Evolutionary conservation across 2,329 filamentous ascomycete genomes (phyloP), one percentile per base, ranked within the genome.

Genomic region (Colletotrichum zoysiae): DNA sequence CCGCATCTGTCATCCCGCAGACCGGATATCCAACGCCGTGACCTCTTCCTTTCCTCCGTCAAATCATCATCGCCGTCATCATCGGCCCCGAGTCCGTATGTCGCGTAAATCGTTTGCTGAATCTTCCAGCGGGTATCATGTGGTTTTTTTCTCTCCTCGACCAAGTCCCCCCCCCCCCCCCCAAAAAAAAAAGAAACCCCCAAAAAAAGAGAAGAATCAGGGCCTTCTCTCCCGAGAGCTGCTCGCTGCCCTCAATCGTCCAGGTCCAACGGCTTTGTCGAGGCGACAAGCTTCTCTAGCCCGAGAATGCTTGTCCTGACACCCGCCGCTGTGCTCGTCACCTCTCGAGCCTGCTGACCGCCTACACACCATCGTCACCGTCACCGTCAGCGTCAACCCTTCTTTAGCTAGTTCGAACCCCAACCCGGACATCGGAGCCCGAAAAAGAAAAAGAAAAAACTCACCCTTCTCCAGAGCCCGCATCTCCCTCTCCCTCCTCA

Each of bases 251-350:
- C 26, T 65, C 62, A 71, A 3, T 71, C 44, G 11, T 64, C 69
- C 53, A 69, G 26, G 6, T 71, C 58, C 59, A 71, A 40, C 1
- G 51, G 65, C 59, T 71, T 64, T 40, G 70, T 50, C 14, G 59
- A 55, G 16, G 68, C 71, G 40, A 73, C 58, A 9, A 74, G 70
- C 46, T 60, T 35, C 55, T 73, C 65, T 23, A 74, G 55, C 8
- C 73, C 66, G 12, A 70, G 38, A 11, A 74, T 59, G 50, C 73
- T 74, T 9, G 26, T 71, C 9, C 70, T 59, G 8, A 71, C 70
- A 14, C 56, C 53, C 7, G 56, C 48, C 44, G 64, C 55, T 2
- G 71, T 74, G 11, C 44, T 42, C 5, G 55, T 20, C 9, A 53
- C 64, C 3, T 64, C 50, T 7, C 35, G 46, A 9, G 42, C 30